Conservation (phyloP, 2,329 filamentous ascomycete species). For the Diaporthe capsici region DNA sequence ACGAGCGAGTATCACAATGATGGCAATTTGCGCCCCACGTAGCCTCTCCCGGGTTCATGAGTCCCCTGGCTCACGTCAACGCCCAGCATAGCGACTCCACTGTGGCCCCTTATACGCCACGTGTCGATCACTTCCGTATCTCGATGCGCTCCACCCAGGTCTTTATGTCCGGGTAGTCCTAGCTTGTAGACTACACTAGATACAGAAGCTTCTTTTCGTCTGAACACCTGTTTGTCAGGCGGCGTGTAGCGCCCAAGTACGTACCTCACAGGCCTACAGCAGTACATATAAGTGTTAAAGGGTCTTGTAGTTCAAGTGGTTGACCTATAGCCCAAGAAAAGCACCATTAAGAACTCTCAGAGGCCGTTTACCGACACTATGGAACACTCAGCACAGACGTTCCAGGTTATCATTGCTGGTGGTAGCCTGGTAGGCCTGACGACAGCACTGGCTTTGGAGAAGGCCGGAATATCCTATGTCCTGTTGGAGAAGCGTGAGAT, state of each 20-base stretch:
- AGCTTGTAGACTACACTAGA: too few relatives aligned
- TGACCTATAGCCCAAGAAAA: neutral
- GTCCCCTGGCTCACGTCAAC: neutral
- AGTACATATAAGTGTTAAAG: conserved; percentile 5
- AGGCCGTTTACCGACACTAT: neutral
- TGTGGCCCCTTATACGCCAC: neutral
- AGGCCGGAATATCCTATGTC: conserved; percentile 42
- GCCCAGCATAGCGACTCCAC: neutral
- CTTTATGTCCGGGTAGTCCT: neutral
- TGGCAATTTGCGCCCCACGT: conserved; percentile 34
- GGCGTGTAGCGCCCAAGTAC: neutral
- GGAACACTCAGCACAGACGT: neutral
- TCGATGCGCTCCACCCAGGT: neutral
- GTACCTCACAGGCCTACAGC: neutral
- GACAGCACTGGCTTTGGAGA: conserved; percentile 42
- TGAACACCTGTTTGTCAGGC: neutral
- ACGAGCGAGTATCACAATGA: conserved; percentile 35
- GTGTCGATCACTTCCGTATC: neutral
- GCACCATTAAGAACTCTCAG: neutral
- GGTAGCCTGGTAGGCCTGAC: conserved; percentile 43
- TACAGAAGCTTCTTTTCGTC: neutral
- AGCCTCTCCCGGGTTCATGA: conserved; percentile 29
- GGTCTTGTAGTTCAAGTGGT: neutral
- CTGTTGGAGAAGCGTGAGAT: conserved; percentile 44
- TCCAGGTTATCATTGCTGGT: conserved; percentile 43